A percentile compares a stretch with the other conserved stretches of the same genome.
Evolutionary conservation across 2,329 filamentous ascomycete genomes (phyloP).

Genomic region (Esteya vermicola): DNA sequence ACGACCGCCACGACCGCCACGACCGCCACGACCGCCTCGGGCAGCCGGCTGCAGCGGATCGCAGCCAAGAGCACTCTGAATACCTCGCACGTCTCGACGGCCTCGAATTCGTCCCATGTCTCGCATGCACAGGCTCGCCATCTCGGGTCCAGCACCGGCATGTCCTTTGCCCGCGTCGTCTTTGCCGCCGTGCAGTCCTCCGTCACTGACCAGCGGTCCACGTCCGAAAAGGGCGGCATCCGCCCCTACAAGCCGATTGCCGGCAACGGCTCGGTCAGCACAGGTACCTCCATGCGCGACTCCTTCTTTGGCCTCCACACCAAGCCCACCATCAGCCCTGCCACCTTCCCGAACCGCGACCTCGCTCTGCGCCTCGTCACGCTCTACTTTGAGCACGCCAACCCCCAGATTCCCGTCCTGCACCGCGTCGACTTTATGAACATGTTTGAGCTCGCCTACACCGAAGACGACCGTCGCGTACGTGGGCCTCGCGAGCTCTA

Average conservation of each 20-base stretch:
- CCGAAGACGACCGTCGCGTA: constrained; percentile 47
- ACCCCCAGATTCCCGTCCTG: constrained; percentile 87
- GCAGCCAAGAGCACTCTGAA: constrained; percentile 38
- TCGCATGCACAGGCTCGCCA: too few relatives aligned
- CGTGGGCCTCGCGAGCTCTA: constrained; percentile 75
- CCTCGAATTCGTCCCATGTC: too few relatives aligned
- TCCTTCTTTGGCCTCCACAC: constrained; percentile 96
- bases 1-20: too few relatives aligned
- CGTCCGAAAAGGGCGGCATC: constrained; percentile 49
- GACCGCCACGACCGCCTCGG: too few relatives aligned
- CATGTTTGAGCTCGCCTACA: constrained; percentile 72
- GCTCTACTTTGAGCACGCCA: constrained; percentile 91
- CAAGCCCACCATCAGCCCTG: constrained; percentile 73
- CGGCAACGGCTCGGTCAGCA: constrained; percentile 24
- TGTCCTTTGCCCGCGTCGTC: constrained; percentile 87
- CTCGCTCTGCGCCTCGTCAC: constrained; percentile 60
- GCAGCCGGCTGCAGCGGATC: constrained; percentile 41
- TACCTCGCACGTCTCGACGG: too few relatives aligned
- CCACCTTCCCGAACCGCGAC: constrained; percentile 66
- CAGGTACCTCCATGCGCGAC: constrained; percentile 75
- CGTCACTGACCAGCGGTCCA: constrained; percentile 48
- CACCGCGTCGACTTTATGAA: constrained; percentile 83
- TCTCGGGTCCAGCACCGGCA: constrained; percentile 73
- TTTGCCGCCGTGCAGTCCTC: constrained; percentile 80
- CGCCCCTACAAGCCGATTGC: constrained; percentile 41